These are phyloP conservation scores for Apiosordaria backusii DNA, from an alignment of 495 filamentous ascomycete species.

Conservation along the genomic window DNA sequence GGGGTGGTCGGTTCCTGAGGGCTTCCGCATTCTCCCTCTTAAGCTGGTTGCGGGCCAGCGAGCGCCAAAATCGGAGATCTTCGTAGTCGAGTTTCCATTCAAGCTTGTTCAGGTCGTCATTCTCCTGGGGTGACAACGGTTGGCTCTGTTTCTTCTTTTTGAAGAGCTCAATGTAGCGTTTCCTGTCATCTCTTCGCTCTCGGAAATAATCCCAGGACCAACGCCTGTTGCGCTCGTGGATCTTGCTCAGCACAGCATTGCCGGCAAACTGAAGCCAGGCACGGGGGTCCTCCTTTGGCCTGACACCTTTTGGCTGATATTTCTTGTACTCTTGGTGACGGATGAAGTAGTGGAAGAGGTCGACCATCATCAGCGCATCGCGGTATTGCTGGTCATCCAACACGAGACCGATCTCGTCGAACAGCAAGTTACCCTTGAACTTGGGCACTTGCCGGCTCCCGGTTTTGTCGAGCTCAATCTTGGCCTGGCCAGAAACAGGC, in stretches of 20 bases:
- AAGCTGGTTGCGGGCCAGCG: slow-evolving; percentile 87
- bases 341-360: slow-evolving; percentile 97
- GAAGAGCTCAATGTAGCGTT: slow-evolving; percentile 87
- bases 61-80: slow-evolving; percentile 95
- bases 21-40: slow-evolving; percentile 89
- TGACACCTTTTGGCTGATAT: slow-evolving; percentile 75
- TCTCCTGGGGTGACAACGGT: slow-evolving; percentile 63
- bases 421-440: slow-evolving; percentile 84
- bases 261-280: slow-evolving; percentile 92
- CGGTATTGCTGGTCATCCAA: slow-evolving; percentile 96
- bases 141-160: slow-evolving; percentile 86
- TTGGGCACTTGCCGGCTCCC: slow-evolving; percentile 75
- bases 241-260: slow-evolving; percentile 82
- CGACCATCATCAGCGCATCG: slow-evolving; percentile 94
- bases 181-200: slow-evolving; percentile 85
- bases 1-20: slow-evolving; percentile 44
- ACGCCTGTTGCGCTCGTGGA: slow-evolving; percentile 81
- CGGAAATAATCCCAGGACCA: slow-evolving; percentile 96
- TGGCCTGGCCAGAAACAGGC: slow-evolving; percentile 88
- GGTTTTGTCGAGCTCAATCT: slow-evolving; percentile 89
- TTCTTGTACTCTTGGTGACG: slow-evolving; percentile 97
- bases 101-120: slow-evolving; percentile 65
- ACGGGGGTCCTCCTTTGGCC: slow-evolving; percentile 82
- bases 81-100: slow-evolving; percentile 91
- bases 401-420: slow-evolving; percentile 93